Evolutionary conservation across 75 land plant species (phyloP).

Genomic region (Isoetes taiwanensis): DNA sequence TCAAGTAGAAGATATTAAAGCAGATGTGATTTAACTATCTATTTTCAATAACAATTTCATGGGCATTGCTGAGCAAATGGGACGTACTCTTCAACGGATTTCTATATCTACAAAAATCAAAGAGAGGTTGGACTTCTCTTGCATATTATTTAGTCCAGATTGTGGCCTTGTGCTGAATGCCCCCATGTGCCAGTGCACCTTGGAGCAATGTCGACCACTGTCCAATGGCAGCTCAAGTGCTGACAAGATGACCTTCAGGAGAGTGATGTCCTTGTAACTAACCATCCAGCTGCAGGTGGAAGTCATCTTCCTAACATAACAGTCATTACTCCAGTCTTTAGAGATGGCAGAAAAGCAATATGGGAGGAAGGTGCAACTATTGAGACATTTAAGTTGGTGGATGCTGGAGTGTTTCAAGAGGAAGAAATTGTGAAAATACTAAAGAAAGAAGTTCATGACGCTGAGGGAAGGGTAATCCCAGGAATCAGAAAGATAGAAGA

Average conservation of each 20-base stretch:
- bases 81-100: neutral
- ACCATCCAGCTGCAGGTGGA: conserved; percentile 4
- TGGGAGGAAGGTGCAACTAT: conserved; percentile 3
- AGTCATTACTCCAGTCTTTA: neutral
- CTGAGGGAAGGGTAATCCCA: neutral
- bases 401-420: neutral
- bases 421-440: neutral
- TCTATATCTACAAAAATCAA: conserved; percentile 5
- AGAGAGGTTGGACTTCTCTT: conserved; percentile 4
- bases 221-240: neutral
- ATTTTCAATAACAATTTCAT: conserved; percentile 7
- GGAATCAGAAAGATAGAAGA: neutral
- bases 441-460: neutral
- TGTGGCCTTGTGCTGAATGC: neutral
- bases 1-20: neutral
- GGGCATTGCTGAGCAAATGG: conserved; percentile 8
- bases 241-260: neutral
- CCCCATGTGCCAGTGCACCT: neutral
- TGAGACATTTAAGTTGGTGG: neutral
- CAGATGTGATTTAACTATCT: neutral
- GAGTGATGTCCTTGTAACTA: conserved; percentile 1
- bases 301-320: conserved; percentile 5
- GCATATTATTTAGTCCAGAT: neutral
- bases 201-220: neutral
- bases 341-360: neutral